A percentile compares a stretch with the other conserved stretches of the same genome.
Conservation (phyloP, 176 grass and related monocot genomes). For the Secale cereale region DNA sequence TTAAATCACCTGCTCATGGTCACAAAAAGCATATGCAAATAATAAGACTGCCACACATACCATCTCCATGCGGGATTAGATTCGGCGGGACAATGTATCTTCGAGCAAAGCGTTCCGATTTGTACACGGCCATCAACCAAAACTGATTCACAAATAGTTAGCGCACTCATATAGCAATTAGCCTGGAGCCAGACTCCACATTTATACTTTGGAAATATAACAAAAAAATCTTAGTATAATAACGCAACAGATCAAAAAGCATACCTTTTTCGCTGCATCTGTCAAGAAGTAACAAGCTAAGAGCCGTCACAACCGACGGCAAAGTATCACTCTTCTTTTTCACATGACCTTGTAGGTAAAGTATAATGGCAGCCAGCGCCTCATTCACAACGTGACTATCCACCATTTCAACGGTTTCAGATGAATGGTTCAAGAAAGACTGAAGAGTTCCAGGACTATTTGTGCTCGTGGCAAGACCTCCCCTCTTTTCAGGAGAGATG, state of each 20-base stretch:
- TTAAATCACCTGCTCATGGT: neutral
- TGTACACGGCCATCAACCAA: conserved; percentile 31
- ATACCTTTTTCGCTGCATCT: conserved; percentile 43
- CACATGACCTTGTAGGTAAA: conserved; percentile 74
- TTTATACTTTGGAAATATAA: neutral
- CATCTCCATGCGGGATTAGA: conserved; percentile 85
- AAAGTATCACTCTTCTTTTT: conserved; percentile 38
- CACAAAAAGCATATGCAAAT: neutral
- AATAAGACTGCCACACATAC: conserved; percentile 17
- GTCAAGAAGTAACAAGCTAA: conserved; percentile 62
- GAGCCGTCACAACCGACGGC: conserved; percentile 57
- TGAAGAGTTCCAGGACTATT: conserved; percentile 40
- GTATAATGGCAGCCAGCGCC: conserved; percentile 52
- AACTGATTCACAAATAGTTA: conserved; percentile 34
- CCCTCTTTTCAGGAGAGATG: conserved; percentile 36
- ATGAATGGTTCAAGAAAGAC: conserved; percentile 44
- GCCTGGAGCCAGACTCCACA: neutral
- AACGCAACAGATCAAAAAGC: neutral
- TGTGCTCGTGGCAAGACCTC: conserved; percentile 38
- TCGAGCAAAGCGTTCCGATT: conserved; percentile 56
- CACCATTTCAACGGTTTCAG: conserved; percentile 28
- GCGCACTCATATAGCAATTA: neutral
- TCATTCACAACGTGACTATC: conserved; percentile 41
- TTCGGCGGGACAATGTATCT: conserved; percentile 65
- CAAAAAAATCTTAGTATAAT: neutral